Evolutionary conservation across 352 stramenopile species (phyloP).

Genomic region (Phytophthora macrochlamydospora): DNA sequence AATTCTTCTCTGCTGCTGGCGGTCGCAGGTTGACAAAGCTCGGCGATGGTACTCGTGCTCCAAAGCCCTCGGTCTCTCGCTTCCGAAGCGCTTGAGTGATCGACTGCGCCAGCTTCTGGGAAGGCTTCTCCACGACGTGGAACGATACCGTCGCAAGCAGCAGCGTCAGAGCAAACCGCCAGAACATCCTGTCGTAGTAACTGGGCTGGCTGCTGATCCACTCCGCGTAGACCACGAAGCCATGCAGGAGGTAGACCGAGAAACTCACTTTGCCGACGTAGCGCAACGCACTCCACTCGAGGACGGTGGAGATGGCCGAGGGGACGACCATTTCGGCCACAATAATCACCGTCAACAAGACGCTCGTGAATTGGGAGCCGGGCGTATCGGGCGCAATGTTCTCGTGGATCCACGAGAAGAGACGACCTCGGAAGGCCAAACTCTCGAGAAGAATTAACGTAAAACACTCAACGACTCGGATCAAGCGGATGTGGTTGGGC

Average conservation of each 20-base stretch:
- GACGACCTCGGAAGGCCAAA: constrained; percentile 16
- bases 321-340: constrained; percentile 45
- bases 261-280: constrained; percentile 44
- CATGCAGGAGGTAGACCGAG: constrained; percentile 49
- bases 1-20: no score
- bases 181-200: constrained; percentile 32
- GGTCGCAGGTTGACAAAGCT: no score
- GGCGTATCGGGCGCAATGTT: constrained; percentile 22
- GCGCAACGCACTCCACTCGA: constrained; percentile 34
- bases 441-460: constrained; percentile 30
- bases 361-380: constrained; percentile 28
- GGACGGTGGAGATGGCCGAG: constrained; percentile 20
- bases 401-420: constrained; percentile 36
- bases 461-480: constrained; percentile 22
- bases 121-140: constrained; percentile 33
- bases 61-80: neutral
- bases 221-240: constrained; percentile 23
- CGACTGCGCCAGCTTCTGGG: neutral
- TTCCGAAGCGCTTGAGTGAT: neutral
- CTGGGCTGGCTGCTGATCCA: constrained; percentile 2
- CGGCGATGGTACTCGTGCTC: neutral
- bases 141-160: constrained; percentile 30
- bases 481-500: constrained; percentile 1
- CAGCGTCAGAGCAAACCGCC: constrained; percentile 16
- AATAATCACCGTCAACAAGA: constrained; percentile 29